phyloP scores from a whole-genome alignment of 1,284 basidiomycete genomes.

The Microbotryomycetes sp. region DNA sequence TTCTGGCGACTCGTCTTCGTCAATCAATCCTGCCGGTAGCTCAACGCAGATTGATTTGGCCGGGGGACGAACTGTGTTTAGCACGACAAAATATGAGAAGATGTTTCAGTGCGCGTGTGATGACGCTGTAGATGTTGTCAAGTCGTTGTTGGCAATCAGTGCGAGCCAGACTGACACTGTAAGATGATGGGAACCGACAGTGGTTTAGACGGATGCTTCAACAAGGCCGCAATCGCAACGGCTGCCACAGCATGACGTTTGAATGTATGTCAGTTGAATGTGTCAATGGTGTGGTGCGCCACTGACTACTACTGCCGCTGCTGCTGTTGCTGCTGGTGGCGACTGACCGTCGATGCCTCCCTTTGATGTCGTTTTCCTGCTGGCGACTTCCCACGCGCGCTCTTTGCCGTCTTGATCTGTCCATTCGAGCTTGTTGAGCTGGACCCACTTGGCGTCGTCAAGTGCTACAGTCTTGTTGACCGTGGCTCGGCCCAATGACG shows the following conservation, averaged over 20 bases:
- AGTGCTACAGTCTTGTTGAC: not conserved
- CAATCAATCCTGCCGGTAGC: conserved; percentile 78
- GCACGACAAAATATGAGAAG: not conserved
- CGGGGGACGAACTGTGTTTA: conserved; percentile 14
- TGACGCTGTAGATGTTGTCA: not conserved
- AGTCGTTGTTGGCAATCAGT: not conserved
- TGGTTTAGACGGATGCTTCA: conserved; percentile 52
- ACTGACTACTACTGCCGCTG: not conserved
- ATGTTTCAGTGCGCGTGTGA: not conserved
- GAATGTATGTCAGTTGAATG: too few species aligned
- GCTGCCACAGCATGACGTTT: too few species aligned
- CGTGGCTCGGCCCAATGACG: conserved; percentile 15
- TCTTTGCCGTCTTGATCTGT: conserved; percentile 41
- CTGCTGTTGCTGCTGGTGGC: not conserved
- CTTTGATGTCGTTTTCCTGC: conserved; percentile 64
- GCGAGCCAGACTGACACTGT: conserved; percentile 56
- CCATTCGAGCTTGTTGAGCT: conserved; percentile 22
- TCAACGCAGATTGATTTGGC: conserved; percentile 49
- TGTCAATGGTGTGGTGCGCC: not conserved
- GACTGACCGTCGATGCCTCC: conserved; percentile 69
- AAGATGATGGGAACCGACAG: conserved; percentile 65
- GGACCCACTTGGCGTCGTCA: conserved; percentile 13
- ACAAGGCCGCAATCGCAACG: conserved; percentile 72
- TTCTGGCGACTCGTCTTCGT: conserved; percentile 69
- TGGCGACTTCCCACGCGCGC: conserved; percentile 79